Evolutionary conservation across 108 stramenopile species (phyloP), one percentile per base, ranked within the genome.

Genomic region (Cyclotella choctawhatcheeana): DNA sequence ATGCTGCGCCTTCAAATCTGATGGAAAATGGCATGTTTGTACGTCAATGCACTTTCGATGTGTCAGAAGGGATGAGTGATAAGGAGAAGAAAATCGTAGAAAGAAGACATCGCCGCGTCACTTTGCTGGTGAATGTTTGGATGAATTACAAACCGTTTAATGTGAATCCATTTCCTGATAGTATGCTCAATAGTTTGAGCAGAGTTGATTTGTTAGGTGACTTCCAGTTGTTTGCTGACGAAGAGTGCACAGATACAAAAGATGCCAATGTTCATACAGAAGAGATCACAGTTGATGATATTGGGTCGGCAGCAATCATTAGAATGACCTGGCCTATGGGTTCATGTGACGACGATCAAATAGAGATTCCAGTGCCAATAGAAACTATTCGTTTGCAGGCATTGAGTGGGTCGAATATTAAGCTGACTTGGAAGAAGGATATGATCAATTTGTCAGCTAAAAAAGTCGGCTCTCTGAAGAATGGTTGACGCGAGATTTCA

Each of bases 1-100:
- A 93, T 73, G 92, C 89, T 3, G 88, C 92, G 33, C 89, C 87
- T 0, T 67, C 78, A 16, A 84, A 88, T 66, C 76, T 93, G 21
- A 85, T 90, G 85, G 56, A 71, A 64, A 62, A 55, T 44, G 86
- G 85, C 29, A 17, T 35, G 14, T 87, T 88, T 76, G 81, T 85
- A 45, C 68, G 68, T 33, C 88, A 88, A 67, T 71, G 63, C 45
- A 68, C 59, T 20, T 47, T 53, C 33, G 44, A 6, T 2, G 5
- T n/a, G 18, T n/a, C n/a, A n/a, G 67, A 64, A n/a, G 52, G 40
- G 14, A 67, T 47, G 22, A 71, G 73, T 30, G 64, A 59, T 16
- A 77, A 59, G 27, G 56, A 26, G 40, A 58, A 66, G 26, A 74
- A 82, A 44, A 35, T 40, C 14, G 22, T 65, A 6, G 44, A 45